A percentile compares a stretch with the other conserved stretches of the same genome.
Conservation (phyloP, 192 early-diverging fungal species). For the Podila clonocystis region DNA sequence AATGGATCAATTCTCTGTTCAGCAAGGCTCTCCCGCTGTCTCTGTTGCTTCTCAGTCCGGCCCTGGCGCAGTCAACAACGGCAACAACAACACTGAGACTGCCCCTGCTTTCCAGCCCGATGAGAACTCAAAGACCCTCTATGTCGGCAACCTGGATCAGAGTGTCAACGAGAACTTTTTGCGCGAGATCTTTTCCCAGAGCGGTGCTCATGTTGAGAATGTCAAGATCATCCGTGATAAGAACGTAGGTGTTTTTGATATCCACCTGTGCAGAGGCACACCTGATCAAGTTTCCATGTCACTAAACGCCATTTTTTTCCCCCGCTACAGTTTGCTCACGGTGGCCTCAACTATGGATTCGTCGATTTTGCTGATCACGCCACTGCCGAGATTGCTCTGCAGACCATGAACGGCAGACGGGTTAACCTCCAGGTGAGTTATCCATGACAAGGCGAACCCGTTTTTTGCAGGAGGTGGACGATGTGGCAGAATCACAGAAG, state of each 20-base stretch:
- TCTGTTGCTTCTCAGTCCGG: constrained; percentile 20
- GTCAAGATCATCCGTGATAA: constrained; percentile 88
- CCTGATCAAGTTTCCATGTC: constrained; percentile 6
- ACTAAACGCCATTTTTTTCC: background rate
- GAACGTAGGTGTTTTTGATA: constrained; percentile 59
- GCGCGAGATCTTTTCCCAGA: constrained; percentile 77
- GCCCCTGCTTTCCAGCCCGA: constrained; percentile 50
- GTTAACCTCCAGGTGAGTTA: constrained; percentile 66
- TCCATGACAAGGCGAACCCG: background rate
- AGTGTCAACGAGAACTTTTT: constrained; percentile 78
- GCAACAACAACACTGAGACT: constrained; percentile 3
- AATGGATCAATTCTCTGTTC: constrained; percentile 41
- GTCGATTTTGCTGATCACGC: constrained; percentile 82
- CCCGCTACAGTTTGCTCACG: constrained; percentile 60
- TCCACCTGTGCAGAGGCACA: background rate
- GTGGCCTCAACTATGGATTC: constrained; percentile 89
- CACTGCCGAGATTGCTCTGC: constrained; percentile 76
- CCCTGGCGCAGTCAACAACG: background rate
- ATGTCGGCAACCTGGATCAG: constrained; percentile 89
- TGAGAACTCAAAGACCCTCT: constrained; percentile 70
- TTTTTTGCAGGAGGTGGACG: too few relatives aligned
- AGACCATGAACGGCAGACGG: constrained; percentile 76
- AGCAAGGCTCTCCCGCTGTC: constrained; percentile 38
- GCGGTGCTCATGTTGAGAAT: constrained; percentile 66
- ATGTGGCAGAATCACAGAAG: too few relatives aligned